A percentile compares a stretch with the other conserved stretches of the same genome.
phyloP scores from a whole-genome alignment of 345 rosid species.

The Salix dunnii region DNA sequence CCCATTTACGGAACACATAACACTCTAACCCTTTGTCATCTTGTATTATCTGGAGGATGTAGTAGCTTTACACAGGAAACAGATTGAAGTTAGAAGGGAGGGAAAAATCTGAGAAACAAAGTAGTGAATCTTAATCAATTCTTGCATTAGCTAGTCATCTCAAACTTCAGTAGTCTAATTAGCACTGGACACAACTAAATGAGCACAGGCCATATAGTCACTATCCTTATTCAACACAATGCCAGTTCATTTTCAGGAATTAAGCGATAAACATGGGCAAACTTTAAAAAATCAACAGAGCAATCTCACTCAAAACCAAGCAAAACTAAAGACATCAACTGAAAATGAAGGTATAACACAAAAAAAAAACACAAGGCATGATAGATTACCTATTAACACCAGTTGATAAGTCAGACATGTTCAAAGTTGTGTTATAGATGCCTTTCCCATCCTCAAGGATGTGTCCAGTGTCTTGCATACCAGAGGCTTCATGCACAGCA shows the following conservation, averaged over 20 bases:
- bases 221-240: too few species aligned
- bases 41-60: slow-evolving; percentile 87
- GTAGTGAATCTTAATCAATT: background rate
- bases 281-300: background rate
- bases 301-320: background rate
- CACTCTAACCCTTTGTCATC: slow-evolving; percentile 81
- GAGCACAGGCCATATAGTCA: too few species aligned
- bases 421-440: slow-evolving; percentile 87
- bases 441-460: slow-evolving; percentile 86
- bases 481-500: slow-evolving; percentile 93
- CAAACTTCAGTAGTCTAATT: background rate
- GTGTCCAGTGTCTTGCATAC: slow-evolving; percentile 86
- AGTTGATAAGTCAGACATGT: slow-evolving; percentile 91
- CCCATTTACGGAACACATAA: slow-evolving; percentile 90
- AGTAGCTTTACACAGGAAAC: slow-evolving; percentile 52
- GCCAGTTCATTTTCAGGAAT: too few species aligned
- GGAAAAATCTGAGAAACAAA: background rate
- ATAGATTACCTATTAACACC: slow-evolving; percentile 71
- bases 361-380: background rate
- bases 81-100: slow-evolving; percentile 18
- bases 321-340: background rate
- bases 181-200: background rate
- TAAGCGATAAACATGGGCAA: too few species aligned
- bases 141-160: background rate
- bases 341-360: slow-evolving; percentile 3